Evolutionary conservation across 164 flowering plant genomes (phyloP), one percentile per base, ranked within the genome.

Genomic region (Buxus sempervirens): DNA sequence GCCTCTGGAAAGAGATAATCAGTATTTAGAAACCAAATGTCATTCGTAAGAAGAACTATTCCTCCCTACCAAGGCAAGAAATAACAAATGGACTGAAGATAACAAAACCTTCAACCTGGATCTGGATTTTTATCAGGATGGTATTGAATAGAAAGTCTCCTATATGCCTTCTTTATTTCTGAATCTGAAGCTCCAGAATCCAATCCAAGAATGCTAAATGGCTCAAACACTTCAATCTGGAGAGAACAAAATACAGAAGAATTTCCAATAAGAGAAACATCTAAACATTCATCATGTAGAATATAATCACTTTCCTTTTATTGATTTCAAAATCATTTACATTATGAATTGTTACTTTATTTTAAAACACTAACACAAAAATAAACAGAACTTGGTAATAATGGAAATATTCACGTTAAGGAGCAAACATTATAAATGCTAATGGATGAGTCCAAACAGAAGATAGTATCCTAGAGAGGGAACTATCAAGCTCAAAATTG

Each of bases 101-200:
- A 76, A n/a, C 68, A 79, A 75, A 56, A 69, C 51, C 77, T 49
- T 66, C 81, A 81, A 95, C 99, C 99, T 88, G 97, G 99, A 81
- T 95, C 99, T 60, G 99, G 99, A 81, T 95, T 95, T 82, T 95
- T 95, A 88, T 95, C 99, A 79, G 99, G 99, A 78, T 95, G 99
- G 77, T 89, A 95, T 57, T 85, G 97, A 77, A 95, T 85, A 22
- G 99, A 90, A 23, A 95, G 93, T 71, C 85, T 90, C 78, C 99
- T 83, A 68, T 95, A 95, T 25, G 91, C 92, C 83, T 92, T 95
- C 79, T 90, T 95, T 74, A 95, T 95, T 71, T 87, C 95, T 36
- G 94, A 82, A 63, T 95, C 99, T 56, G 93, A 83, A 58, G 88
- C 94, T 64, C 98, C 97, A 62, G 89, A 62, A 64, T 88, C 89